Evolutionary conservation across 2,329 filamentous ascomycete species (phyloP), one percentile per base, ranked within the genome.

Genomic region (Sarocladium strictum): DNA sequence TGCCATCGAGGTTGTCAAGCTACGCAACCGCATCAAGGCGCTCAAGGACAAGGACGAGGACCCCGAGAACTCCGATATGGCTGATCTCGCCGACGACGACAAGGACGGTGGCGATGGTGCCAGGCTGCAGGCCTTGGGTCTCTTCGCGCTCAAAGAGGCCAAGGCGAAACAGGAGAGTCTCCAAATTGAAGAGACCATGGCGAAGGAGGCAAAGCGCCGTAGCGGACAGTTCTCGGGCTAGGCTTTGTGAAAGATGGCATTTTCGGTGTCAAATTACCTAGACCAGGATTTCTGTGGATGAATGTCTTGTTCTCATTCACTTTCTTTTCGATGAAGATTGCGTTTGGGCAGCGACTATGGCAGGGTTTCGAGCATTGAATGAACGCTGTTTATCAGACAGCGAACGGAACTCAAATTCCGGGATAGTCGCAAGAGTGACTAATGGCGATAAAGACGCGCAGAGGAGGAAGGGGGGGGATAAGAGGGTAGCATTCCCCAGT

Each of bases 1-100:
- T 60, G 93, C 92, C 64, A 95, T 99, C 74, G 90, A 97, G 72
- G 86, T 96, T 65, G 89, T 97, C 77, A 97, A 96, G 75, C 84
- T 99, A 54, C 85, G 90, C 60, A 97, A 97, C 74, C 89, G 93
- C 60, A 97, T 99, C 74, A 90, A 96, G 69, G 82, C 89, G 29
- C 86, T 99, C 75, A 96, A 91, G 75, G 87, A 95, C 76, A 87
- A 94, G 69, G 92, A 96, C 65, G 91, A 96, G 60, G 90, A 87
- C 60, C 76, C 78, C 5, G 84, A 94, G 57, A 84, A 90, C 60
- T 87, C 89, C 55, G 85, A 86, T 56, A 84, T 92, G 65, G 84
- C 85, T 26, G 79, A 80, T 21, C 10, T 40, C 53, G 81, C 88
- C 61, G 69, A 84, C 53, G 82, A 85, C 33, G 80, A 82, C 47